Base-by-base conservation (phyloP, 345 rosid species). In the Bruguiera sexangula region DNA sequence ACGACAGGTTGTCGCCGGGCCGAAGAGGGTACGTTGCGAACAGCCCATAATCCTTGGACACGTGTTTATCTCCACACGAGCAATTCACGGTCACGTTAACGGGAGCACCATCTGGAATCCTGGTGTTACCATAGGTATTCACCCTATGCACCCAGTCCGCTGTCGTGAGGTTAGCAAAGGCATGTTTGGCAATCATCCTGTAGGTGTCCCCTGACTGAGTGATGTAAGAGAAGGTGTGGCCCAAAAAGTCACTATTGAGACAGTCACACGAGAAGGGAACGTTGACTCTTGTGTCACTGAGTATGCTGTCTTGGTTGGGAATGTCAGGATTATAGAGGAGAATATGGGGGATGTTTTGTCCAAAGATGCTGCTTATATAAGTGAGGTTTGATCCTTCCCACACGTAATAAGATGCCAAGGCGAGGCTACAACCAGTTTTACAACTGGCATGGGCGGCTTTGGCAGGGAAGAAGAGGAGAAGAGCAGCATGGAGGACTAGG, bases 201-300 rank as follows among this genome's bases (percentile, higher is more conserved):
- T 87, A 91, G 22, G 83, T 70, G 65, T 87, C 85, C 6, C 59
- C 74, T 1, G 27, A 0, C 26, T 1, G 20, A 46, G 85, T 36
- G 36, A 0, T 0, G 82, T 75, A 83, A 16, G 22, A 60, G 82
- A 91, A 91, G 39, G 19, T 65, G 76, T 82, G 86, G 20, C 89
- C 97, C 1, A 66, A 72, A 75, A 86, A 82, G 57, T 79, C 75
- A 6, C 65, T 84, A 9, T 43, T 2, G 83, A 86, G 72, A 76
- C 97, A 91, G 30, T 71, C 85, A 68, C 97, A 91, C 20, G 85
- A 79, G 81, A 91, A 91, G 32, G 97, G 97, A 60, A 91, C 69
- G 61, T 79, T 74, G 76, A 91, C 50, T 43, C 90, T 82, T 20
- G 66, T 62, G 9, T 20, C 73, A 30, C 59, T 0, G 0, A 0